Conservation (phyloP, 2,329 filamentous ascomycete genomes). For the Leptodontidium sp. region DNA sequence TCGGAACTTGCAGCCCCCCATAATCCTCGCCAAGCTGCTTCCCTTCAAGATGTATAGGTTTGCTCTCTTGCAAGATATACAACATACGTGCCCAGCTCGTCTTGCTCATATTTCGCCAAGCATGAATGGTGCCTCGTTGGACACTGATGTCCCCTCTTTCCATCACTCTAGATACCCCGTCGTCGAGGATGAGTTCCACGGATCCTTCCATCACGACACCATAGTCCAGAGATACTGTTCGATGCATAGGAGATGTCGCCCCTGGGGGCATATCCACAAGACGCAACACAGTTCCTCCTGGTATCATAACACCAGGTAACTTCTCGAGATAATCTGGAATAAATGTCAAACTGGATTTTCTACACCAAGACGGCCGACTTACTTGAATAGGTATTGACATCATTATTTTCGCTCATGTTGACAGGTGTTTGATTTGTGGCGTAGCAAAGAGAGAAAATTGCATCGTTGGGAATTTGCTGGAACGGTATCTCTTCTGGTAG, state of each 20-base stretch:
- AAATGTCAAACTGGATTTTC: neutral
- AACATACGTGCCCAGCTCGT: slow-evolving; percentile 41
- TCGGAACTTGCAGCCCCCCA: slow-evolving; percentile 10
- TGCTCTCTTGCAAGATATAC: slow-evolving; percentile 37
- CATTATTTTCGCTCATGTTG: slow-evolving; percentile 26
- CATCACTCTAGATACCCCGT: slow-evolving; percentile 35
- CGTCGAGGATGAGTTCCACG: slow-evolving; percentile 41
- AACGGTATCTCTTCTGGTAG: slow-evolving; percentile 31
- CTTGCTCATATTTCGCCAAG: slow-evolving; percentile 40
- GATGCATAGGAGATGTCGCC: slow-evolving; percentile 38
- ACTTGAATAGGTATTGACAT: slow-evolving; percentile 30
- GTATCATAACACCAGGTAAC: slow-evolving; percentile 36
- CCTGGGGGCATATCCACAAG: slow-evolving; percentile 40
- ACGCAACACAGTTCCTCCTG: slow-evolving; percentile 32
- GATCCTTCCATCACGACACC: slow-evolving; percentile 42
- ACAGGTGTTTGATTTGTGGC: slow-evolving; percentile 38
- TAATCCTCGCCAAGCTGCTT: slow-evolving; percentile 36
- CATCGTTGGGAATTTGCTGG: slow-evolving; percentile 35
- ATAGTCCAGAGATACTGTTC: slow-evolving; percentile 41
- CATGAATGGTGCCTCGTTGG: slow-evolving; percentile 43
- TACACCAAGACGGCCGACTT: neutral
- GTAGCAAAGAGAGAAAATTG: slow-evolving; percentile 37
- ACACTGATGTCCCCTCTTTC: slow-evolving; percentile 37
- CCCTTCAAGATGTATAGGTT: slow-evolving; percentile 31
- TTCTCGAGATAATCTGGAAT: slow-evolving; percentile 29